Evolutionary conservation across 2,329 filamentous ascomycete genomes (phyloP).

Genomic region (Coniella vitis): DNA sequence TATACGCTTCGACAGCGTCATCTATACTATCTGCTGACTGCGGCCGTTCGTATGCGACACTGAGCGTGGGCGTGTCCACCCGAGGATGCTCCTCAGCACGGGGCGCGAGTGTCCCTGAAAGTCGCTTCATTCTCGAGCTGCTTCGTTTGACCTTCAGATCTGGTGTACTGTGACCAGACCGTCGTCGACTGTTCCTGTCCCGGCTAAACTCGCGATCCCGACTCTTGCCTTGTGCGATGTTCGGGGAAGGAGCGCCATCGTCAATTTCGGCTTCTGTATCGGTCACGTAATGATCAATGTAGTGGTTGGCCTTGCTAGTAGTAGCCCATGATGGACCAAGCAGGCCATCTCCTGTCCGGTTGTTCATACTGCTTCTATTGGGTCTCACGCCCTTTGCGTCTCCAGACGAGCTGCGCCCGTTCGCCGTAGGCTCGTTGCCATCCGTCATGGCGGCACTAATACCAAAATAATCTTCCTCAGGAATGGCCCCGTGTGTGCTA

Average conservation of each 20-base stretch:
- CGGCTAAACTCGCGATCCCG: conserved; percentile 41
- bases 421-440: background rate
- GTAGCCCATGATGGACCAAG: conserved; percentile 21
- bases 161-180: conserved; percentile 43
- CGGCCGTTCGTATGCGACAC: conserved; percentile 61
- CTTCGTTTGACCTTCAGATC: conserved; percentile 45
- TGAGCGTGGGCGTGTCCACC: conserved; percentile 17
- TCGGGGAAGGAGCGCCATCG: conserved; percentile 64
- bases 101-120: conserved; percentile 43
- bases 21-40: conserved; percentile 81
- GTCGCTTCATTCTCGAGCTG: conserved; percentile 51
- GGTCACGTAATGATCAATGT: conserved; percentile 13
- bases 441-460: conserved; percentile 3
- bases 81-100: conserved; percentile 28
- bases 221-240: conserved; percentile 55
- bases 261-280: conserved; percentile 35
- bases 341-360: conserved; percentile 12
- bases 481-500: conserved; percentile 36
- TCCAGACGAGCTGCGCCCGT: background rate
- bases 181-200: conserved; percentile 37
- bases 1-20: conserved; percentile 76
- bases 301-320: conserved; percentile 19
- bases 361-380: conserved; percentile 5
- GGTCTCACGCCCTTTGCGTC: background rate
- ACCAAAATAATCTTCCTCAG: conserved; percentile 33